These are phyloP conservation scores for Mycena belliarum DNA, from an alignment of 768 basidiomycete species.

Conservation along the genomic window DNA sequence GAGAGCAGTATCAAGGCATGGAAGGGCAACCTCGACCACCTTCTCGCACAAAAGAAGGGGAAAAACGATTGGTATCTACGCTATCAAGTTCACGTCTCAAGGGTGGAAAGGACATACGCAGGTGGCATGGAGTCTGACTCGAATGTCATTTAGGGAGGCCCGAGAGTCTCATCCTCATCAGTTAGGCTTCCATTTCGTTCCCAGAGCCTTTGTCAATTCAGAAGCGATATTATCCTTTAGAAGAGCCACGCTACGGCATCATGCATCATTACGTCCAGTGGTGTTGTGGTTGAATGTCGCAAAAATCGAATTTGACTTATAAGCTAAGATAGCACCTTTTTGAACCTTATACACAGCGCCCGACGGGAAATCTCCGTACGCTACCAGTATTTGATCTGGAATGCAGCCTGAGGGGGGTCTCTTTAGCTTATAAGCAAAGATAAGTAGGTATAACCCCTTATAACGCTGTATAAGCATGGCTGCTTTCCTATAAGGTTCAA, in stretches of 20 bases:
- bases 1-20: constrained; percentile 15
- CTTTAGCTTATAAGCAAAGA: no score
- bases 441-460: no score
- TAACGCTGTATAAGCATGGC: no score
- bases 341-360: no score
- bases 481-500: no score
- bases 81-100: constrained; percentile 14
- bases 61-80: constrained; percentile 17
- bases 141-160: background rate
- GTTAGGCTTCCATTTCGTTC: background rate
- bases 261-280: background rate
- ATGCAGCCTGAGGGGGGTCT: no score
- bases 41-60: constrained; percentile 17
- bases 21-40: constrained; percentile 18
- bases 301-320: no score
- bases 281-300: background rate
- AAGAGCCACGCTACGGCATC: background rate
- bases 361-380: no score
- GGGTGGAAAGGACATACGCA: constrained; percentile 13
- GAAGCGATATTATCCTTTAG: background rate
- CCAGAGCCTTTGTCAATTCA: background rate
- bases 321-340: no score
- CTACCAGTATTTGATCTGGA: no score
- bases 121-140: background rate
- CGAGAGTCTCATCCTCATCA: background rate